Evolutionary conservation across 148 eudicot species (phyloP).

Genomic region (Amaranthus cruentus): DNA sequence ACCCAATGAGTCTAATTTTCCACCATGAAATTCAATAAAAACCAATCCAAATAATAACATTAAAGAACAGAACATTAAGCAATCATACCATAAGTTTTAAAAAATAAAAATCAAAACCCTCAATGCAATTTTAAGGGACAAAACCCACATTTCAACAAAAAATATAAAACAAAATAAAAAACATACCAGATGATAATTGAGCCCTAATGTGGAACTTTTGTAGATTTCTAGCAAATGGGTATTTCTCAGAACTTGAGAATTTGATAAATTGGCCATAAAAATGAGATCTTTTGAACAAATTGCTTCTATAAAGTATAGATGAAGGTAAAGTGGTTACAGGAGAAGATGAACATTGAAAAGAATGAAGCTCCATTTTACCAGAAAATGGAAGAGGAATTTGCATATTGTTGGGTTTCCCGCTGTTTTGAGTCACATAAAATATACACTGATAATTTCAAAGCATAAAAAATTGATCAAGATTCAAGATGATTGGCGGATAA

Average conservation of each 20-base stretch:
- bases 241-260: slow-evolving; percentile 17
- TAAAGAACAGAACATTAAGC: too few relatives aligned
- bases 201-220: slow-evolving; percentile 27
- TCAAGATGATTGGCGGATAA: too few relatives aligned
- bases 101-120: background rate
- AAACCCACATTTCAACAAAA: background rate
- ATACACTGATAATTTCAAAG: too few relatives aligned
- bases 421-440: too few relatives aligned
- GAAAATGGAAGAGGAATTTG: too few relatives aligned
- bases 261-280: slow-evolving; percentile 23
- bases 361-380: slow-evolving; percentile 5
- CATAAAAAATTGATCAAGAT: too few relatives aligned
- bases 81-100: too few relatives aligned
- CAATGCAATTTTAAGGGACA: background rate
- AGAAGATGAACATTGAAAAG: slow-evolving; percentile 6
- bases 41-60: too few relatives aligned
- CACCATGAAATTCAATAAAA: too few relatives aligned
- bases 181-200: slow-evolving; percentile 46
- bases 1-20: too few relatives aligned
- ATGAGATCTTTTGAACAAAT: background rate
- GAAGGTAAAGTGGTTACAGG: background rate
- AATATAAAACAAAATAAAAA: background rate
- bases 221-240: slow-evolving; percentile 27
- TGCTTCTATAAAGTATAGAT: background rate
- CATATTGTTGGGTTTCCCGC: too few relatives aligned